These are phyloP conservation scores for Bombardia bombarda DNA, from an alignment of 495 filamentous ascomycete species.

Conservation along the genomic window DNA sequence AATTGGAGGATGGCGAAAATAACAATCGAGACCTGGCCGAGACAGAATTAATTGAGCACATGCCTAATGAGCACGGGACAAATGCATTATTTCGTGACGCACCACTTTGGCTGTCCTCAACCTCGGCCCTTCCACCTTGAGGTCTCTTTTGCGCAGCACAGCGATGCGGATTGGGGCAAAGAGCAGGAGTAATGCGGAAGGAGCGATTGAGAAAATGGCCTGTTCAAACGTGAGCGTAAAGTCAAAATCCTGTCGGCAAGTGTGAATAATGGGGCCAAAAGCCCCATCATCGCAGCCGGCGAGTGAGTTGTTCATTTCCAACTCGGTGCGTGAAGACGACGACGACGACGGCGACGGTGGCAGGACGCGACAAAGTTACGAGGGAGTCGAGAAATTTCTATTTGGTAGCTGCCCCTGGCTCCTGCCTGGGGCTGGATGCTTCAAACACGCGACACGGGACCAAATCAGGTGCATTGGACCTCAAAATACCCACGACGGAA, in stretches of 20 bases:
- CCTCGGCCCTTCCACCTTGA: neutral
- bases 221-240: slow-evolving; percentile 57
- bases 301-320: too few relatives aligned
- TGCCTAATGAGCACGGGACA: neutral
- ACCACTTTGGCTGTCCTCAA: slow-evolving; percentile 2
- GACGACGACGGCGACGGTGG: too few relatives aligned
- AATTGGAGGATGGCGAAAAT: slow-evolving; percentile 36
- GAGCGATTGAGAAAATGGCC: slow-evolving; percentile 43
- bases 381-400: too few relatives aligned
- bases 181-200: slow-evolving; percentile 40
- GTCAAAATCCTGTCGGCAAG: slow-evolving; percentile 36
- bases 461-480: too few relatives aligned
- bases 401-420: too few relatives aligned
- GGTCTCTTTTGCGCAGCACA: neutral
- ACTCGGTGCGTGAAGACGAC: too few relatives aligned
- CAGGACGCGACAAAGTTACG: too few relatives aligned
- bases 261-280: slow-evolving; percentile 10
- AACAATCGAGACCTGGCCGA: slow-evolving; percentile 31
- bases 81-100: neutral
- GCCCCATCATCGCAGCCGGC: slow-evolving; percentile 8
- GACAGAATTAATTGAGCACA: neutral
- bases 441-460: too few relatives aligned
- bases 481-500: too few relatives aligned
- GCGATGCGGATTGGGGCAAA: slow-evolving; percentile 10
- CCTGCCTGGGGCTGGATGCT: too few relatives aligned